A percentile compares a stretch with the other conserved stretches of the same genome.
Evolutionary conservation across 768 basidiomycete species (phyloP).

Genomic region (Dentipellis sp.): DNA sequence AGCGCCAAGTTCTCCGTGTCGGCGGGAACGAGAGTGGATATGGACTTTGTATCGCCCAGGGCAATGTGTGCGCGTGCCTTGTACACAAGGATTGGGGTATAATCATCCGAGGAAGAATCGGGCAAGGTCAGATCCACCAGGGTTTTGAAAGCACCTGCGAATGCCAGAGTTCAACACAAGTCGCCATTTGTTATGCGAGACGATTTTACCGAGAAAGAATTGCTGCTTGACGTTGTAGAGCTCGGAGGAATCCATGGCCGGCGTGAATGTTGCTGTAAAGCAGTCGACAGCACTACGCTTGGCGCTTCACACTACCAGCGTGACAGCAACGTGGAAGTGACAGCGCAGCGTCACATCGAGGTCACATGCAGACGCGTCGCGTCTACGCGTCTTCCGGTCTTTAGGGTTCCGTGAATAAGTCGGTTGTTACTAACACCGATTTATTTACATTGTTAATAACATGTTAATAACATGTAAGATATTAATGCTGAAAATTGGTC

Average conservation of each 20-base stretch:
- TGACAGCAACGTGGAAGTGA: neutral
- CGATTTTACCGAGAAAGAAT: conserved; percentile 53
- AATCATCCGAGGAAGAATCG: conserved; percentile 53
- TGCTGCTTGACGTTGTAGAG: conserved; percentile 68
- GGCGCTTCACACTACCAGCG: neutral
- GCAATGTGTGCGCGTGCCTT: conserved; percentile 74
- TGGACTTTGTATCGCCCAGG: conserved; percentile 47
- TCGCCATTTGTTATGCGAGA: neutral
- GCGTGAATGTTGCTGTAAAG: neutral
- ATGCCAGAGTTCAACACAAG: neutral
- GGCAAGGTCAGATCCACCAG: conserved; percentile 48
- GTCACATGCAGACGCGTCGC: neutral
- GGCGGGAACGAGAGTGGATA: conserved; percentile 44
- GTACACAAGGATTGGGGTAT: conserved; percentile 59
- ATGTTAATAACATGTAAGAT: too few species aligned
- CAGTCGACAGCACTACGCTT: neutral
- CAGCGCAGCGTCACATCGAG: neutral
- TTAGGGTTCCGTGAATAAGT: neutral
- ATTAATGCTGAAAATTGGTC: neutral
- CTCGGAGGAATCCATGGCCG: conserved; percentile 45
- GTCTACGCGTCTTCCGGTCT: neutral
- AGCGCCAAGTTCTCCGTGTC: conserved; percentile 57
- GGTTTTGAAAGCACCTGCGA: conserved; percentile 58
- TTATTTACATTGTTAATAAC: too few species aligned
- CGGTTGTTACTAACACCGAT: neutral